Conservation (phyloP, 768 basidiomycete genomes). For the Suillus paluster region DNA sequence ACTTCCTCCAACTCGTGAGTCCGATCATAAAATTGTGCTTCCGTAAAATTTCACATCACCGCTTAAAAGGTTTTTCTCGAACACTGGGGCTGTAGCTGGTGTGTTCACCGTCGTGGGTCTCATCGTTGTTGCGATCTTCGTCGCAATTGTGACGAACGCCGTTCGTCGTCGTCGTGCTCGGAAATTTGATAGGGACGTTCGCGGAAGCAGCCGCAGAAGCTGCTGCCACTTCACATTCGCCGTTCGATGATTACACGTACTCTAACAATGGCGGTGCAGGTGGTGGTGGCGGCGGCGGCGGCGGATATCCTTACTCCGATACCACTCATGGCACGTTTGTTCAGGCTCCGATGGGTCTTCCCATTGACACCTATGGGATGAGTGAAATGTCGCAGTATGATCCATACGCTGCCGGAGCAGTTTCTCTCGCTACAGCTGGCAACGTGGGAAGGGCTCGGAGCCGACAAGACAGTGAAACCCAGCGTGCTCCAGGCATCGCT, state of each 20-base stretch:
- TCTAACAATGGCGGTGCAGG: conserved; percentile 27
- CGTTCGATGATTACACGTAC: conserved; percentile 52
- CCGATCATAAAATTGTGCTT: neutral
- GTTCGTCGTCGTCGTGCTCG: conserved; percentile 67
- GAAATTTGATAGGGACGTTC: conserved; percentile 74
- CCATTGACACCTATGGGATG: conserved; percentile 55
- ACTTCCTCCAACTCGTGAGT: conserved; percentile 31
- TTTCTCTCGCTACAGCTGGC: conserved; percentile 24
- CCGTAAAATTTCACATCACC: conserved; percentile 12
- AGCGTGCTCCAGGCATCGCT: conserved; percentile 45
- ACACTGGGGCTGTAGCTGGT: conserved; percentile 74
- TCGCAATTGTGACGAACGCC: conserved; percentile 53
- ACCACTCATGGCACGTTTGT: conserved; percentile 61
- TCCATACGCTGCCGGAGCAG: conserved; percentile 34
- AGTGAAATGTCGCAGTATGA: conserved; percentile 49
- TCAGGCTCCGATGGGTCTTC: conserved; percentile 47
- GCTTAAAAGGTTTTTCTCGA: conserved; percentile 62
- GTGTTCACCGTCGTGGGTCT: conserved; percentile 76
- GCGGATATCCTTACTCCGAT: conserved; percentile 48
- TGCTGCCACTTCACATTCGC: conserved; percentile 52
- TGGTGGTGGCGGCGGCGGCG: conserved; percentile 14
- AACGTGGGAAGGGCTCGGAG: conserved; percentile 23
- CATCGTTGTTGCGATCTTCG: conserved; percentile 51
- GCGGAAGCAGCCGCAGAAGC: conserved; percentile 73
- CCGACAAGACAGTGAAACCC: conserved; percentile 32